A percentile compares a stretch with the other conserved stretches of the same genome.
phyloP scores from a whole-genome alignment of 2,329 filamentous ascomycete species.

The Volutella citrinella region DNA sequence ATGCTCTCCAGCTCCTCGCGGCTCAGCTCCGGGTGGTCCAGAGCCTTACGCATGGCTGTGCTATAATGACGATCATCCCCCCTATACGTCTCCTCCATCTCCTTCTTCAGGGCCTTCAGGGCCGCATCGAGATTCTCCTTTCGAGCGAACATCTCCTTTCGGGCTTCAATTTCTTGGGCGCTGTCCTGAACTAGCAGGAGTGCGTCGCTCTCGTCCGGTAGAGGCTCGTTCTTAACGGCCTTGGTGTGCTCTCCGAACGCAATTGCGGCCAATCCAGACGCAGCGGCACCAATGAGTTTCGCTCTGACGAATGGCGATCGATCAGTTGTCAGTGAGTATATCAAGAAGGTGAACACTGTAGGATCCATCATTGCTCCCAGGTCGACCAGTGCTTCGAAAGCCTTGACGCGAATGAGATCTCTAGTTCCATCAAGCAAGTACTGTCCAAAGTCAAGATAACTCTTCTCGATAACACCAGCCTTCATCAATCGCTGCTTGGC shows the following conservation, averaged over 20 bases:
- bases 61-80: slow-evolving; percentile 37
- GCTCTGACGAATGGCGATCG: slow-evolving; percentile 61
- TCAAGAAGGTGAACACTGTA: slow-evolving; percentile 52
- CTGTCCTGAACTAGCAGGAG: slow-evolving; percentile 42
- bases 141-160: slow-evolving; percentile 61
- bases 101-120: slow-evolving; percentile 39
- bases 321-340: slow-evolving; percentile 59
- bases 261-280: slow-evolving; percentile 58
- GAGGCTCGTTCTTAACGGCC: slow-evolving; percentile 37
- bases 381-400: slow-evolving; percentile 61
- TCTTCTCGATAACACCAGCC: slow-evolving; percentile 54
- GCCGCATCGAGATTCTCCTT: slow-evolving; percentile 62
- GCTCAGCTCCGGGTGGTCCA: slow-evolving; percentile 38
- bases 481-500: slow-evolving; percentile 64
- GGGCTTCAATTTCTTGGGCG: slow-evolving; percentile 52
- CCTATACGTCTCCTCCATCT: slow-evolving; percentile 42
- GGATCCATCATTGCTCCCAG: slow-evolving; percentile 58
- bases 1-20: slow-evolving; percentile 41
- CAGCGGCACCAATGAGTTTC: slow-evolving; percentile 57
- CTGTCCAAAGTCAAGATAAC: slow-evolving; percentile 56
- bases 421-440: slow-evolving; percentile 64
- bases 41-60: slow-evolving; percentile 41
- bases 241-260: slow-evolving; percentile 60
- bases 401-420: slow-evolving; percentile 63
- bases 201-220: slow-evolving; percentile 34